Conservation (phyloP, 208 protist species). For the Naegleria gruberi region DNA sequence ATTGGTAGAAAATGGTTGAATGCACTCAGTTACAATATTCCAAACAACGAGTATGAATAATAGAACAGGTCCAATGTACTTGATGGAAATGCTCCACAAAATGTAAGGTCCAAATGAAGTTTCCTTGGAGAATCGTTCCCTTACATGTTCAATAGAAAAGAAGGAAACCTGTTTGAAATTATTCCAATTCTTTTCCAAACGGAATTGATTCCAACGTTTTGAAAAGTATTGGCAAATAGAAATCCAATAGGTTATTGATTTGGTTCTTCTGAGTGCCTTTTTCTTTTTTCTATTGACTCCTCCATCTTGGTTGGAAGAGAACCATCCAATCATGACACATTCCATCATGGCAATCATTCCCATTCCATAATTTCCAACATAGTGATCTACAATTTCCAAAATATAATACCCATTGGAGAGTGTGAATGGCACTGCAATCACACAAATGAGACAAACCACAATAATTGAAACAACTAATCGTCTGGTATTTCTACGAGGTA, state of each 20-base stretch:
- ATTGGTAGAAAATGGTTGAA: background rate
- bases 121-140: background rate
- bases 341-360: background rate
- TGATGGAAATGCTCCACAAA: background rate
- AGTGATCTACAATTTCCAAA: constrained; percentile 12
- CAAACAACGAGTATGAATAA: background rate
- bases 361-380: background rate
- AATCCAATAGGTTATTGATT: too few species aligned
- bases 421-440: background rate
- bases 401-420: constrained; percentile 10
- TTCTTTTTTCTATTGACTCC: too few species aligned
- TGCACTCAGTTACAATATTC: background rate
- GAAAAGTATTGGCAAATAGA: background rate
- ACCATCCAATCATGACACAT: background rate
- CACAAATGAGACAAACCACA: too few species aligned
- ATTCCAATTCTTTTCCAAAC: background rate
- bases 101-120: background rate
- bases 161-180: background rate
- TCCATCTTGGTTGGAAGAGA: background rate
- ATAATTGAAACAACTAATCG: background rate
- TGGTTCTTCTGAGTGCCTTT: too few species aligned
- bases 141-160: background rate
- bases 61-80: background rate
- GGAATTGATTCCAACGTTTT: background rate
- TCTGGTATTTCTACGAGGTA: background rate